Evolutionary conservation across 2,329 filamentous ascomycete species (phyloP), one percentile per base, ranked within the genome.

Genomic region (Sclerotinia borealis): DNA sequence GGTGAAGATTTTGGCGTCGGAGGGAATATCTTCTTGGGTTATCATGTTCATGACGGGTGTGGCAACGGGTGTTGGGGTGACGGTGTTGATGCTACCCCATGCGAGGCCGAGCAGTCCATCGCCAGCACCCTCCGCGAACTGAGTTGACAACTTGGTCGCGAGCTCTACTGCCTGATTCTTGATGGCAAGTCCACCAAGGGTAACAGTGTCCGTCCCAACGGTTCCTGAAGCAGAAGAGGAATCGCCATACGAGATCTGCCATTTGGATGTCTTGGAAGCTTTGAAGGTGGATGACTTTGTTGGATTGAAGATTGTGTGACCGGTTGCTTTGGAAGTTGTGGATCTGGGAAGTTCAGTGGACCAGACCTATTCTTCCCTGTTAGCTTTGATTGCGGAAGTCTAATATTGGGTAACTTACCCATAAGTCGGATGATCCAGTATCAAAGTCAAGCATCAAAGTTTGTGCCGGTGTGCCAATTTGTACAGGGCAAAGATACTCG

Each of bases 1-100:
- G 0, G 85, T 87, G 75, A 87, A 87, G 4, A 88, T 77, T 68
- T 83, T 77, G 11, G 77, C 71, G 3, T 72, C 72, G 22, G 77
- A 70, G 1, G 79, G 76, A 63, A 87, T 85, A 64, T 84, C 80
- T 0, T 77, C 64, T 69, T 86, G 79, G 65, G 72, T 77, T 64
- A 89, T 86, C 84, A 90, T 86, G 76, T 88, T 90, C 70, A 88
- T 85, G 15, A 90, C 82, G 0, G 86, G 86, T 0, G 87, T 90
- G 19, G 77, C 75, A 63, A 86, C 83, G 0, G 80, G 77, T 6
- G 76, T 77, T 0, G 85, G 79, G 59, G 77, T 73, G 59, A 89
- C 83, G 0, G 85, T 88, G 75, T 88, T 89, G 78, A 89, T 86
- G 49, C 73, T 79, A 59, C 83, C 79, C 66, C 82, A 90, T 0